Conservation (phyloP, 2,329 filamentous ascomycete genomes). For the Alternaria sp. region DNA sequence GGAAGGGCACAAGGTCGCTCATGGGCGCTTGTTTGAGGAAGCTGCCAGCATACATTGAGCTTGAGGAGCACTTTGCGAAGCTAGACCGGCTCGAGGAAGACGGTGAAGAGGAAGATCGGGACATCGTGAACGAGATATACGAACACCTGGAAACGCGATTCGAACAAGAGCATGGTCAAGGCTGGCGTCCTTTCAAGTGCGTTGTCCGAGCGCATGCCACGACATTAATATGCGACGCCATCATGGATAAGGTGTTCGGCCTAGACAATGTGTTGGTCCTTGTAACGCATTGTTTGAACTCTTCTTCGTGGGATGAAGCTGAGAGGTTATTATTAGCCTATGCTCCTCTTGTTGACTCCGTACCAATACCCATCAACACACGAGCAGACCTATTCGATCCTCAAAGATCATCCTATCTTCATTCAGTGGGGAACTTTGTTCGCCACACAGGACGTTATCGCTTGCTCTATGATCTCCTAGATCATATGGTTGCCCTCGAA, state of each 20-base stretch:
- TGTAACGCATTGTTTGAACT: constrained; percentile 41
- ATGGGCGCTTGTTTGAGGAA: constrained; percentile 51
- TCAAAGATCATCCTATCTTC: constrained; percentile 37
- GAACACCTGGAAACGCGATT: constrained; percentile 51
- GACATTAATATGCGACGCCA: constrained; percentile 48
- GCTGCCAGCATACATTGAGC: constrained; percentile 53
- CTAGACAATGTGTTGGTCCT: constrained; percentile 35
- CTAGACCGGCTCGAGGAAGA: constrained; percentile 41
- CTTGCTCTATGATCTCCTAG: constrained; percentile 47
- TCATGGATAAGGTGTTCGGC: constrained; percentile 45
- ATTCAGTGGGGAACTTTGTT: constrained; percentile 39
- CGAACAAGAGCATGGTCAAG: constrained; percentile 43
- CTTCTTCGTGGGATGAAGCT: constrained; percentile 46
- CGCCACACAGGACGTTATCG: constrained; percentile 39
- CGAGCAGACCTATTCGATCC: constrained; percentile 41
- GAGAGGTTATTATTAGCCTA: constrained; percentile 46
- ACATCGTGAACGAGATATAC: constrained; percentile 52
- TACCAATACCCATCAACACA: constrained; percentile 36
- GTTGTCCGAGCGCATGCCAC: constrained; percentile 55
- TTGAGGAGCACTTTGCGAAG: constrained; percentile 50
- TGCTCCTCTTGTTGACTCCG: constrained; percentile 32
- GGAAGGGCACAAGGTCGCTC: constrained; percentile 50
- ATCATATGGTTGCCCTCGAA: constrained; percentile 46
- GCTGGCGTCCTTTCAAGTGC: constrained; percentile 53
- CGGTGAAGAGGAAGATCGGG: constrained; percentile 44